Evolutionary conservation across 495 filamentous ascomycete genomes (phyloP).

Genomic region (Rhypophila decipiens): DNA sequence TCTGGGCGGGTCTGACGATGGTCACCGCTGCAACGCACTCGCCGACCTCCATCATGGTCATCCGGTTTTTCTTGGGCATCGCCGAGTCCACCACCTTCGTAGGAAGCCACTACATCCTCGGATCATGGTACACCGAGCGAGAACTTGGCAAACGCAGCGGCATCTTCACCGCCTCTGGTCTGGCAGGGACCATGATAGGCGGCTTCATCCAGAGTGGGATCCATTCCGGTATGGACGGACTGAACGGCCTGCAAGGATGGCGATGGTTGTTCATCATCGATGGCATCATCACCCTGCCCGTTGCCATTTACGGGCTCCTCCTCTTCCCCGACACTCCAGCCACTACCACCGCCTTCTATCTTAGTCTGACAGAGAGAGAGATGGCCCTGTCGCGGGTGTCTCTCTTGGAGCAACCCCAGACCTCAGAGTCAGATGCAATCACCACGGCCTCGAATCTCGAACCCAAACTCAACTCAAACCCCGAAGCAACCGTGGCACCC

Average conservation of each 20-base stretch:
- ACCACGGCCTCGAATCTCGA: neutral
- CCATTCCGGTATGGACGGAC: constrained; percentile 44
- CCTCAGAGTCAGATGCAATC: neutral
- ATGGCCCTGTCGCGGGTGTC: constrained; percentile 36
- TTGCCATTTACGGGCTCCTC: constrained; percentile 52
- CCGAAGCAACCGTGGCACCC: neutral
- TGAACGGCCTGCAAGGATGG: constrained; percentile 52
- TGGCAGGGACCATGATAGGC: constrained; percentile 45
- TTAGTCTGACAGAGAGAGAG: constrained; percentile 35
- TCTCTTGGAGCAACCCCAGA: neutral
- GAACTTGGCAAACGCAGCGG: constrained; percentile 59
- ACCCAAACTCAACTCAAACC: neutral
- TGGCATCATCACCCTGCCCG: constrained; percentile 48
- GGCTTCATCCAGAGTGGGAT: constrained; percentile 58
- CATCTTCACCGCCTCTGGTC: constrained; percentile 47
- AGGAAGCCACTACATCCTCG: constrained; percentile 60
- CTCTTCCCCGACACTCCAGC: constrained; percentile 56
- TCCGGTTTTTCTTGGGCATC: constrained; percentile 64
- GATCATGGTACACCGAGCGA: constrained; percentile 58
- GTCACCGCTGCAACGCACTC: constrained; percentile 45
- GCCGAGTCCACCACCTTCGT: constrained; percentile 55
- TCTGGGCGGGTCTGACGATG: constrained; percentile 59
- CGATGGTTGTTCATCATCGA: constrained; percentile 60
- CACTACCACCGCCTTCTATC: constrained; percentile 48
- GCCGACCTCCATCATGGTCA: constrained; percentile 53